phyloP scores from a whole-genome alignment of 2,329 filamentous ascomycete genomes.

The Didymella pomorum region DNA sequence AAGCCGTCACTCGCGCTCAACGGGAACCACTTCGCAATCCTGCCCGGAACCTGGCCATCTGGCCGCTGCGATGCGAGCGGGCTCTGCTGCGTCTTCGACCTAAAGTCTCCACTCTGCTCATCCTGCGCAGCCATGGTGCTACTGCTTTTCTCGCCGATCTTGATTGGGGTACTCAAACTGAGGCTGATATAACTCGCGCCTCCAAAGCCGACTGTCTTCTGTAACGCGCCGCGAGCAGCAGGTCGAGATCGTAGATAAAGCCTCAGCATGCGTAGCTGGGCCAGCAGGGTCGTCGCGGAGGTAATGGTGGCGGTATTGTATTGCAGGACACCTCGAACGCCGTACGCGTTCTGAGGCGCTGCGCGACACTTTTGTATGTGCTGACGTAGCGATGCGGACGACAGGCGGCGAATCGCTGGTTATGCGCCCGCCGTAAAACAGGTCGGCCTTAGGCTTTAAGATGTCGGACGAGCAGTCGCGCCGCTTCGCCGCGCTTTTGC shows the following conservation, averaged over 20 bases:
- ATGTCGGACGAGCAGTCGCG: constrained; percentile 1
- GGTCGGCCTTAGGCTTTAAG: constrained; percentile 13
- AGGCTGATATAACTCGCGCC: constrained; percentile 44
- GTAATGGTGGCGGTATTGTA: constrained; percentile 46
- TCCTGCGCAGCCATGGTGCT: constrained; percentile 43
- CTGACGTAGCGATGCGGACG: constrained; percentile 15
- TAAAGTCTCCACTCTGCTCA: constrained; percentile 30
- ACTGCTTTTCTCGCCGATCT: constrained; percentile 34
- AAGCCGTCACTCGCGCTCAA: constrained; percentile 91
- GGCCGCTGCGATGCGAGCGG: constrained; percentile 59
- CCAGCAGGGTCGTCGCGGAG: constrained; percentile 29
- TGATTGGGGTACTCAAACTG: constrained; percentile 40
- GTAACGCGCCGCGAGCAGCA: constrained; percentile 30
- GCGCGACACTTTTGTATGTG: constrained; percentile 2
- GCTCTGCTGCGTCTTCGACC: constrained; percentile 53
- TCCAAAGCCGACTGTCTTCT: constrained; percentile 41
- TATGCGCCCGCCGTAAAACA: background rate
- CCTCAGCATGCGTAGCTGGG: constrained; percentile 49
- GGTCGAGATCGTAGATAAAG: constrained; percentile 29
- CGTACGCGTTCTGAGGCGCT: background rate
- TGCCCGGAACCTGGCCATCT: constrained; percentile 44
- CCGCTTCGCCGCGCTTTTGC: background rate
- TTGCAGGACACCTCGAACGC: constrained; percentile 23
- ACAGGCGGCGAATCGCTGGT: constrained; percentile 10
- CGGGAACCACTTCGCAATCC: constrained; percentile 70